Base-by-base conservation (phyloP, 805 yeast genomes). In the Middelhovenomyces tepae region DNA sequence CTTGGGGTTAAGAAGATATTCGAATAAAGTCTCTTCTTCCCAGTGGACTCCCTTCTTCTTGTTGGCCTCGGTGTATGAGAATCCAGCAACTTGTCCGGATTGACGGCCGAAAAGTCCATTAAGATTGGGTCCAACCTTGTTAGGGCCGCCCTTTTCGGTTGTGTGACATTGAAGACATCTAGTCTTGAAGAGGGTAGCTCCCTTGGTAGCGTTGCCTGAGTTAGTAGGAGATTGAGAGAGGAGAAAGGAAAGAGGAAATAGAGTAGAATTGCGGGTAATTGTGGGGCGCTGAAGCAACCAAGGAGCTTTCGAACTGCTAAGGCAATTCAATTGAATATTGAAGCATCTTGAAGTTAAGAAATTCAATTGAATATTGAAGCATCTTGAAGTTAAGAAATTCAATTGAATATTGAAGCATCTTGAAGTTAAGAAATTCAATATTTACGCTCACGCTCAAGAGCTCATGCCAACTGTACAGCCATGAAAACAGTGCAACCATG, bases 121-220 rank as follows among this genome's bases (percentile, higher is more conserved):
- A 63, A 91, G 79, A 54, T 62, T 28, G 27, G 28, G 48, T 4
- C 28, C 18, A n/a, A 24, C 34, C 16, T 36, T 22, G 16, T 16
- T 28, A 14, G 32, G 36, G 13, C 27, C 27, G 14, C 27, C 16
- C 16, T 10, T 16, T 65, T 89, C 97, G 48, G 79, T 78, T 55
- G 97, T 89, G 79, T 91, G 98, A 67, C 98, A 91, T 73, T 91
- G 97, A 53, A 86, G 73, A 69, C 98, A 91, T 79, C 98, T 86
- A 48, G 97, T 91, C 73, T 91, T 91, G 80, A 91, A 91, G 49
- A 91, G 73, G 60, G 84, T 84, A 50, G 97, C 97, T 75, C 98
- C 98, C 72, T 91, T 91, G 71, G 79, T 76, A 47, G 75, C 84
- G 53, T 75, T 73, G 63, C 87, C 80, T 52, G 48, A 7, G 9